These are phyloP conservation scores for Thraustotheca clavata DNA, from an alignment of 352 stramenopile genomes.

Conservation along the genomic window DNA sequence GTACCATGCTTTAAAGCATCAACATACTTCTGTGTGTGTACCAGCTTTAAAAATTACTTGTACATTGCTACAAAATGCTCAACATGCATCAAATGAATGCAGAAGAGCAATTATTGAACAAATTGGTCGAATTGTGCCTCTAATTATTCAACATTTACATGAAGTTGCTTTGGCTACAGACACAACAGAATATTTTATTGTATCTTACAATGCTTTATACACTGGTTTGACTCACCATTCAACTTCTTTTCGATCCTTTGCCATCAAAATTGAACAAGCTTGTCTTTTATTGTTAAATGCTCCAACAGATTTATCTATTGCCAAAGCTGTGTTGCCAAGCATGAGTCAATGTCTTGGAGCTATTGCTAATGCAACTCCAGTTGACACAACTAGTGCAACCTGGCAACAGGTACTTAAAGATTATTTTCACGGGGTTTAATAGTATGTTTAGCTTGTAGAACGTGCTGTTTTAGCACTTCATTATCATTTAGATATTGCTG, in stretches of 20 bases:
- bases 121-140: neutral
- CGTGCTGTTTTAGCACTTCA: conserved; percentile 6
- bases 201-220: conserved; percentile 11
- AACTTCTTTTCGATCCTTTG: conserved; percentile 15
- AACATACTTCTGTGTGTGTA: conserved; percentile 24
- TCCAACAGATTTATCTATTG: neutral
- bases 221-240: conserved; percentile 1
- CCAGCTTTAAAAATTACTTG: conserved; percentile 9
- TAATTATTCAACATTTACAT: conserved; percentile 9
- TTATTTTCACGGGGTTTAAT: neutral
- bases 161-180: neutral
- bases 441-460: conserved; percentile 9
- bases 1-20: conserved; percentile 60
- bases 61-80: neutral
- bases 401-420: conserved; percentile 8
- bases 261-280: conserved; percentile 14
- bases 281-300: conserved; percentile 1
- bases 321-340: neutral
- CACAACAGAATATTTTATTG: conserved; percentile 9
- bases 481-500: conserved; percentile 13
- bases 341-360: conserved; percentile 9
- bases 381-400: neutral
- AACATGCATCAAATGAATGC: neutral
- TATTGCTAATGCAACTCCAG: conserved; percentile 2
- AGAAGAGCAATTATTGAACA: conserved; percentile 5